Conservation (phyloP, 129 eudicot species). For the carrot (Daucus carota) region DNA sequence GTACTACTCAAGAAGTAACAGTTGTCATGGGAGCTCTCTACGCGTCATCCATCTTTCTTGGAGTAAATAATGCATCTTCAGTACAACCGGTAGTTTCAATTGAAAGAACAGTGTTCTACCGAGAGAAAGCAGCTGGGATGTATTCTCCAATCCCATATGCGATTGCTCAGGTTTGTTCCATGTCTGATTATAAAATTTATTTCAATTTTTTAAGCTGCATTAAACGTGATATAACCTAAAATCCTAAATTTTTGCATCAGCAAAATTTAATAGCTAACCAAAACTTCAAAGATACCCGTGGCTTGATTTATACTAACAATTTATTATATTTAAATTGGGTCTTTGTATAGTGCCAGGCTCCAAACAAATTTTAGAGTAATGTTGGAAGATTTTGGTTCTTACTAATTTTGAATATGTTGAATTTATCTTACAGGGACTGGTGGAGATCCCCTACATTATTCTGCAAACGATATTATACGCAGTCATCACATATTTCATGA, state of each 20-base stretch:
- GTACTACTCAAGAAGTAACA: constrained; percentile 41
- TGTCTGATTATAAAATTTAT: background rate
- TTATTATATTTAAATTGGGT: background rate
- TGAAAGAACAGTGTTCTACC: constrained; percentile 89
- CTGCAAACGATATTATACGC: constrained; percentile 63
- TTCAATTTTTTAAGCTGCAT: background rate
- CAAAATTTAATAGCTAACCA: background rate
- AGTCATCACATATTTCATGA: constrained; percentile 73
- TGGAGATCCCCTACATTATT: constrained; percentile 74
- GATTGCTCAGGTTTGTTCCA: constrained; percentile 52
- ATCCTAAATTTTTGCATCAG: background rate
- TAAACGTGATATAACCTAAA: background rate
- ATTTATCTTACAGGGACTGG: constrained; percentile 51
- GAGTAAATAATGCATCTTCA: constrained; percentile 73
- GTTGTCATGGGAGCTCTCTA: constrained; percentile 74
- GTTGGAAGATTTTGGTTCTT: background rate
- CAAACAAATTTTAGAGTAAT: background rate
- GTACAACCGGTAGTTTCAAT: constrained; percentile 83
- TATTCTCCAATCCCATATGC: constrained; percentile 81
- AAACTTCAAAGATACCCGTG: background rate
- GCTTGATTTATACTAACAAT: background rate
- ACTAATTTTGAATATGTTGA: background rate
- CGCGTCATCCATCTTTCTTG: constrained; percentile 64
- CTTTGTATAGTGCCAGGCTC: background rate
- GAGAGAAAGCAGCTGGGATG: constrained; percentile 96